Evolutionary conservation across 192 early-diverging fungal species (phyloP), one percentile per base, ranked within the genome.

Genomic region (Dispira parvispora): DNA sequence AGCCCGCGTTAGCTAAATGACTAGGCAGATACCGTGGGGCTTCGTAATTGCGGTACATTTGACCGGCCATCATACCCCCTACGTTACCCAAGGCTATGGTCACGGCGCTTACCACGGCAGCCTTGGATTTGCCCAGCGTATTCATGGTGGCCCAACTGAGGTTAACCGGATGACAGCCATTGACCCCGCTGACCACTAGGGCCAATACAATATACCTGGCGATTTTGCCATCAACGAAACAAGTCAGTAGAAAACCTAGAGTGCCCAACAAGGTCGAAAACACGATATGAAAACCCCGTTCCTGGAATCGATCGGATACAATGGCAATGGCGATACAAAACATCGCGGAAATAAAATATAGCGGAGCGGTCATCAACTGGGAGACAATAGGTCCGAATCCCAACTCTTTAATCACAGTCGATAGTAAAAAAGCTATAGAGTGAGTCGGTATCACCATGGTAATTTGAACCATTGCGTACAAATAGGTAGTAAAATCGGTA

Each of bases 361-460:
- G 73, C 16, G 78, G 78, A 16, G 75, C 78, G 0, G 78, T 74
- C 69, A 78, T 69, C 27, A 78, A 67, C 64, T 80, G 78, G 18
- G 78, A 71, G 32, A 65, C 63, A 12, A 68, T 71, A 12, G 74
- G 55, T 21, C 67, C 60, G 65, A 80, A 87, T 0, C 84, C 83
- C 74, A 89, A 79, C 43, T 76, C 71, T 32, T 75, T 74, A 61
- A 89, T 77, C 20, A 89, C 86, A 18, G 80, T 81, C 0, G 87
- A 86, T 46, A 89, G 69, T 64, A 86, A 86, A 21, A 84, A 77
- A 47, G 77, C 73, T 44, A 84, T 77, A 56, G 79, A 81, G 46
- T 82, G 84, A 9, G 83, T 66, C 13, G 84, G 80, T 11, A 79
- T 85, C 60, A 77, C 72, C 52, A 78, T 74, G 13, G 82, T 79